These are phyloP conservation scores for Xylariales sp. DNA, from an alignment of 2,329 filamentous ascomycete genomes.

Conservation along the genomic window DNA sequence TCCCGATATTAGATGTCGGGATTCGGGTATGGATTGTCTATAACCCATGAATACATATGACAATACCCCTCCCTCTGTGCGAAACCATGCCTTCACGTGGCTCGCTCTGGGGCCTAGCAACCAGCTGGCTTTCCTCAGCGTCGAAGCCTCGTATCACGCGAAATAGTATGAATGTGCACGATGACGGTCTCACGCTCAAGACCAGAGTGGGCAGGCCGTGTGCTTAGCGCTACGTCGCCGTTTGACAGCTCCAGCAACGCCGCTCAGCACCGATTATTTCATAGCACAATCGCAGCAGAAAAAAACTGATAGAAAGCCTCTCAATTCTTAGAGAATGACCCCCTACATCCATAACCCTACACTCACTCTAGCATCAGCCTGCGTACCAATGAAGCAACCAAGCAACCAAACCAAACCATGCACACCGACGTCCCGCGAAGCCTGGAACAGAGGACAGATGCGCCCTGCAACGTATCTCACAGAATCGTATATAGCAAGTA, in stretches of 20 bases:
- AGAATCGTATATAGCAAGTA: neutral
- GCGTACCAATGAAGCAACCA: neutral
- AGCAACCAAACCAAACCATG: neutral
- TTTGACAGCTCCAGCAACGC: neutral
- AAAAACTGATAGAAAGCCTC: neutral
- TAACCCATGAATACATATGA: neutral
- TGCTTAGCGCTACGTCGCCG: neutral
- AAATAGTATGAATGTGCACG: neutral
- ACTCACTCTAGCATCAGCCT: neutral
- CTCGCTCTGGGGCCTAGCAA: neutral
- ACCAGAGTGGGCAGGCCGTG: neutral
- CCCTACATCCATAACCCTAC: neutral
- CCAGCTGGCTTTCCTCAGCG: no score
- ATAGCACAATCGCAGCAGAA: neutral
- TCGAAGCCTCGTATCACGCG: neutral
- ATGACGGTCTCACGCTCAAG: neutral
- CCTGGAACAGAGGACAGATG: neutral
- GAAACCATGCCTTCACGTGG: neutral
- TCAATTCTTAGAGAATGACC: slow-evolving; percentile 5
- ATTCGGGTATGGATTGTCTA: neutral
- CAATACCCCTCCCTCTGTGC: neutral
- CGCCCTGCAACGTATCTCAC: neutral
- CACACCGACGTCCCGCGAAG: neutral
- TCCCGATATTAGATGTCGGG: neutral
- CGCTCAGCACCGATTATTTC: neutral